phyloP scores from a whole-genome alignment of 2,329 filamentous ascomycete genomes.

The Trichoderma brevicompactum region DNA sequence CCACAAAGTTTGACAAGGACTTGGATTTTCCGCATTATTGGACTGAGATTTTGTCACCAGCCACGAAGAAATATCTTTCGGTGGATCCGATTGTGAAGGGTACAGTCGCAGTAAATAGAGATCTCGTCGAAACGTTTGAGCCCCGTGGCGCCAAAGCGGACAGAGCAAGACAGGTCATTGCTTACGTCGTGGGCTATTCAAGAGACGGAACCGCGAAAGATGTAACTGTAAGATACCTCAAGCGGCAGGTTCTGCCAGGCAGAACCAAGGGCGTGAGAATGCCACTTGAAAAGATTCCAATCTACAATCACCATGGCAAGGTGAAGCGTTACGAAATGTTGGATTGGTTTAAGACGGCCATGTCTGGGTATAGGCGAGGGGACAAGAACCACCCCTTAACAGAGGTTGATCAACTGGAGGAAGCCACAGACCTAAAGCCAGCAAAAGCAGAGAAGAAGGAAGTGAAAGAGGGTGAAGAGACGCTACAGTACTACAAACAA shows the following conservation, averaged over 20 bases:
- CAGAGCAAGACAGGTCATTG: slow-evolving; percentile 84
- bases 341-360: slow-evolving; percentile 86
- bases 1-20: slow-evolving; percentile 70
- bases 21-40: slow-evolving; percentile 88
- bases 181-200: slow-evolving; percentile 84
- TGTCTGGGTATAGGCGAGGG: slow-evolving; percentile 70
- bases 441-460: slow-evolving; percentile 74
- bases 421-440: slow-evolving; percentile 74
- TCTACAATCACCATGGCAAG: slow-evolving; percentile 78
- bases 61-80: slow-evolving; percentile 76
- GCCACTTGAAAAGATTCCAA: slow-evolving; percentile 75
- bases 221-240: slow-evolving; percentile 89
- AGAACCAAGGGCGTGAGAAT: slow-evolving; percentile 86
- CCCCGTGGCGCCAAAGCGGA: slow-evolving; percentile 83
- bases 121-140: slow-evolving; percentile 76
- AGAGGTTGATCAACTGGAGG: slow-evolving; percentile 77
- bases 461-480: slow-evolving; percentile 75
- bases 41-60: slow-evolving; percentile 84
- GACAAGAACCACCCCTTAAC: slow-evolving; percentile 60
- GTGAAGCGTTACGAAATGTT: slow-evolving; percentile 75
- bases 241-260: slow-evolving; percentile 78
- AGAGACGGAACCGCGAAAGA: slow-evolving; percentile 90
- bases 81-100: slow-evolving; percentile 76
- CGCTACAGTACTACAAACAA: slow-evolving; percentile 84
- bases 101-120: slow-evolving; percentile 70